Evolutionary conservation across 306 rosid genomes (phyloP), one percentile per base, ranked within the genome.

Genomic region (Macrotyloma uniflorum): DNA sequence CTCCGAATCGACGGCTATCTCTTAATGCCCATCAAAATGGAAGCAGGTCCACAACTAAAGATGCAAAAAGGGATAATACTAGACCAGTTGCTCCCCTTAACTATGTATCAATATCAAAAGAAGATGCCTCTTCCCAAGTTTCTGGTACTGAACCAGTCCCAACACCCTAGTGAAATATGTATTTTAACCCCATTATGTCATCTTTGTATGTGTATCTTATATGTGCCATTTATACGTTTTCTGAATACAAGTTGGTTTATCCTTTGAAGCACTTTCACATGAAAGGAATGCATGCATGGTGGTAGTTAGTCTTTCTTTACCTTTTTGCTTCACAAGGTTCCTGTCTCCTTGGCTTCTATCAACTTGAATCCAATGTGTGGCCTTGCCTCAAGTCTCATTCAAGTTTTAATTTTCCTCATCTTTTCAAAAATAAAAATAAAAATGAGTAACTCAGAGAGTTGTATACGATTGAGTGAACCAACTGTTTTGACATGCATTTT

Each of bases 11-110:
- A 76, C 84, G 96, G 49, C 84, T 93, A 16, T 93, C 98, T 35
- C 90, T 93, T 26, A 89, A 88, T 75, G 76, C 91, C 54, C 89
- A 86, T 79, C 98, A 91, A 69, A 93, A 90, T 67, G 97, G 98
- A 83, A 70, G 83, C 75, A 81, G 88, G 72, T 91, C 97, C n/a
- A 42, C 78, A 36, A 40, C 73, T 0, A 93, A 93, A 82, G 97
- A 93, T 14, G 91, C 86, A 53, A 91, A 86, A 82, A 86, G 85
- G 84, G 96, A 90, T 74, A 86, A 53, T 43, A 61, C 65, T 38
- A 81, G 91, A 84, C 97, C 88, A 3, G 84, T 74, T 74, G 96
- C 94, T 74, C 97, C 97, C 0, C 72, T 84, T 74, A 91, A 89
- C 84, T 84, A 88, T 32, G 93, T 87, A 9, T 87, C 94, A 5